Evolutionary conservation across 768 basidiomycete species (phyloP), one percentile per base, ranked within the genome.

Genomic region (Lyophyllum atratum): DNA sequence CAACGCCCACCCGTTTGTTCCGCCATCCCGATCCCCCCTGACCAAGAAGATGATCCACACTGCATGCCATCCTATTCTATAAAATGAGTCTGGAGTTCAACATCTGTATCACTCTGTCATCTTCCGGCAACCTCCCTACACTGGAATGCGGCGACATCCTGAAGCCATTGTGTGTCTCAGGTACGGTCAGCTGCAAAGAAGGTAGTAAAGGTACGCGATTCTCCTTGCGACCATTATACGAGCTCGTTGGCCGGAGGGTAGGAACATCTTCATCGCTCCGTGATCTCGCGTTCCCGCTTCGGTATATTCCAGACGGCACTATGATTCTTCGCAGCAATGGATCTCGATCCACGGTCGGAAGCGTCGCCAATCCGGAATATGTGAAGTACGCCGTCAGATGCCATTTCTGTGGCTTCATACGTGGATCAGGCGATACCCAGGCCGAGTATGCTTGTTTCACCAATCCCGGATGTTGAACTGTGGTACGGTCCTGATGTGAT

Each of bases 401-500:
- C 84, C 84, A 87, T 70, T 87, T 87, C 64, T 82, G 77, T 46
- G 82, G 82, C 58, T 70, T 74, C 6, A 75, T 69, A 54, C 76
- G 76, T 21, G 76, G 74, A 51, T 76, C 69, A 42, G 76, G 71
- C 22, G 73, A 65, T 14, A 87, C 83, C 78, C 80, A 85, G 22
- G 84, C 85, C 17, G 85, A 87, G 67, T 89, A 89, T n/a, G 86
- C 84, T 66, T 87, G 86, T 68, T 87, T 87, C 52, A 87, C 81
- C 49, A 89, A 74, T 21, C 85, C 85, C 12, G 75, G 63, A 48
- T 85, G 83, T 50, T 80, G 80, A 47, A 77, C 76, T 12, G 78
- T 75, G 55, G 79, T 78, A 29, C 84, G 76, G 62, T 84, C 83
- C 63, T 80, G 81, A 69, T 86, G 84, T 24, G 84, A 82, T 59